Evolutionary conservation across 208 protist genomes (phyloP).

Genomic region (Acanthamoeba triangularis): DNA sequence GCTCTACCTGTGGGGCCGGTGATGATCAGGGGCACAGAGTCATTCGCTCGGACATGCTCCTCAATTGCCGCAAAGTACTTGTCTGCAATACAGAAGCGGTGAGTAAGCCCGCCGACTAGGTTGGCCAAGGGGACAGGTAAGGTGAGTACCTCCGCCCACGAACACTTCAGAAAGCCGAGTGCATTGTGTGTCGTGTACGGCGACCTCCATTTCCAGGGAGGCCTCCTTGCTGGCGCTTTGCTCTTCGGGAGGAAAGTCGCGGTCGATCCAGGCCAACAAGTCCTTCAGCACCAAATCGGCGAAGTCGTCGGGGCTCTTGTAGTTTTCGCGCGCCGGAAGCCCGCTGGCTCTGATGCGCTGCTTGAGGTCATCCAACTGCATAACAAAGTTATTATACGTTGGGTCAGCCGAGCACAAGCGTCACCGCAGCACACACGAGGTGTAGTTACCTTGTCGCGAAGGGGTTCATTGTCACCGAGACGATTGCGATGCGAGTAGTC

Average conservation of each 20-base stretch:
- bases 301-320: neutral
- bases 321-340: neutral
- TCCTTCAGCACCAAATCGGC: constrained; percentile 52
- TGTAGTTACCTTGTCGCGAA: neutral
- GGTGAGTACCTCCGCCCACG: constrained; percentile 11
- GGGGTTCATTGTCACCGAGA: constrained; percentile 12
- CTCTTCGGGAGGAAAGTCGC: constrained; percentile 24
- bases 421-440: neutral
- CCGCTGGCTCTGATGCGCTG: constrained; percentile 35
- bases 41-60: neutral
- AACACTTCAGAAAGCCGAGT: neutral
- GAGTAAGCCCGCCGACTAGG: neutral
- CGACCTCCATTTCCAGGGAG: neutral
- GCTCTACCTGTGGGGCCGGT: constrained; percentile 21
- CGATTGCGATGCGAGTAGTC: constrained; percentile 50
- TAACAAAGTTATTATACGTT: neutral
- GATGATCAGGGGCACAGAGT: constrained; percentile 23
- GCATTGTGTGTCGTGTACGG: constrained; percentile 12
- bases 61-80: constrained; percentile 53
- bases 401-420: neutral
- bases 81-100: neutral
- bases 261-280: constrained; percentile 11
- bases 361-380: constrained; percentile 62
- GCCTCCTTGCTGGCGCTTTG: neutral
- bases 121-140: neutral